Base-by-base conservation (phyloP, 441 rosid species). In the Eutrema salsugineum region DNA sequence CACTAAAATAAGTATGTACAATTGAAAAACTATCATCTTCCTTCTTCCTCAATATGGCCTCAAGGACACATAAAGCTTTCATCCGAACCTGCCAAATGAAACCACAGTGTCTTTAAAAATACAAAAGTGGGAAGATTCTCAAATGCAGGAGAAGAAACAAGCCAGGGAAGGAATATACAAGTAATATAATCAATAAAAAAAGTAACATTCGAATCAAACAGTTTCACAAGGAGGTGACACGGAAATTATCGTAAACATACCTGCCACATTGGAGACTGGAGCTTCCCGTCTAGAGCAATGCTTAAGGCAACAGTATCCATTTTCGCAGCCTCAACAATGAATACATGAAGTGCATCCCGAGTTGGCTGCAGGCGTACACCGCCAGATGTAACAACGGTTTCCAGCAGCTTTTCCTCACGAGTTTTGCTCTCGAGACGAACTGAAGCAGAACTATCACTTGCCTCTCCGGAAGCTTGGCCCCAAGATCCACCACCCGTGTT, bases 361-460 rank as follows among this genome's bases (percentile, higher is more conserved):
- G 99, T 93, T 50, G 99, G 99, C 72, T 95, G 97, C 65, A 95
- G 77, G 36, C 99, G 97, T 51, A 95, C 93, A 70, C 98, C 98
- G 57, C 99, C 97, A 63, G 91, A 82, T 75, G 97, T 93, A 42
- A 93, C 97, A 81, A 95, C 81, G 59, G 97, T 89, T 79, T 95
- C 99, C 85, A 95, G 78, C 76, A 95, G 80, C 74, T 87, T 86
- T 73, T 88, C 99, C 72, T 95, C 99, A 60, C 86, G 93, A 60
- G 94, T 88, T 85, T 91, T 94, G 55, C 83, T 78, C 78, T 72
- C 92, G 33, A 82, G 15, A 63, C 47, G 75, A 71, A 84, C 86
- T 40, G 88, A 75, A 79, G 81, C 81, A 19, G 96, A 81, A 24
- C 83, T 87, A 72, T 84, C 91, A 69, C 81, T 85, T 36, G 57